Evolutionary conservation across 108 stramenopile genomes (phyloP).

Genomic region (Fragilaria radians): DNA sequence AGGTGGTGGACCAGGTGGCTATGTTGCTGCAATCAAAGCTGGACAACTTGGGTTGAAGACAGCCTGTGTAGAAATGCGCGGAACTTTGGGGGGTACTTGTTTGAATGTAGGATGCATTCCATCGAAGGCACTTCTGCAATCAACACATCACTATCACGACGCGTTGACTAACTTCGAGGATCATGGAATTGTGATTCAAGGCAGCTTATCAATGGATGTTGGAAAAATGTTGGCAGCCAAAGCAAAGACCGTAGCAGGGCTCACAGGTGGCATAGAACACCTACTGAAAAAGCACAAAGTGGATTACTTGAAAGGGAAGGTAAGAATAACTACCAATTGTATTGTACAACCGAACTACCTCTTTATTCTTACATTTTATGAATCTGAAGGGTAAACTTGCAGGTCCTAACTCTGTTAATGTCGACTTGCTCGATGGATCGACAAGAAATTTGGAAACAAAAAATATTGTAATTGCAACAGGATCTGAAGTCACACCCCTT

Average conservation of each 20-base stretch:
- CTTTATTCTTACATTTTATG: not conserved
- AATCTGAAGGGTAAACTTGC: slow-evolving; percentile 80
- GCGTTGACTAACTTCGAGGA: slow-evolving; percentile 92
- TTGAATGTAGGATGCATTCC: slow-evolving; percentile 99
- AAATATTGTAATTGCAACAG: slow-evolving; percentile 97
- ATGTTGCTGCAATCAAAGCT: slow-evolving; percentile 99
- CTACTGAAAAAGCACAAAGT: slow-evolving; percentile 99
- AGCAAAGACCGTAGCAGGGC: slow-evolving; percentile 86
- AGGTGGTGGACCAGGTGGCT: slow-evolving; percentile 99
- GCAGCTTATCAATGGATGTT: slow-evolving; percentile 86
- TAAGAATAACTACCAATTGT: not conserved
- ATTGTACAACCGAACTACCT: not conserved
- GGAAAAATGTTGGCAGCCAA: slow-evolving; percentile 90
- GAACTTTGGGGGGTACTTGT: slow-evolving; percentile 82
- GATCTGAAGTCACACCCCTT: slow-evolving; percentile 96
- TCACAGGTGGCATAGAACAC: slow-evolving; percentile 98
- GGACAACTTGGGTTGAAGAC: slow-evolving; percentile 97
- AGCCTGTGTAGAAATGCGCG: slow-evolving; percentile 98
- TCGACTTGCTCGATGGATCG: slow-evolving; percentile 82
- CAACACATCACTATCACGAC: slow-evolving; percentile 94
- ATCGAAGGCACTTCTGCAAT: slow-evolving; percentile 95
- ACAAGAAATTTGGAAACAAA: slow-evolving; percentile 78
- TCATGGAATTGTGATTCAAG: slow-evolving; percentile 82
- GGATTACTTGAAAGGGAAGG: slow-evolving; percentile 92
- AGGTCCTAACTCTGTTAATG: slow-evolving; percentile 81